Conservation (phyloP, 805 yeast genomes). For the Ogataea naganishii region DNA sequence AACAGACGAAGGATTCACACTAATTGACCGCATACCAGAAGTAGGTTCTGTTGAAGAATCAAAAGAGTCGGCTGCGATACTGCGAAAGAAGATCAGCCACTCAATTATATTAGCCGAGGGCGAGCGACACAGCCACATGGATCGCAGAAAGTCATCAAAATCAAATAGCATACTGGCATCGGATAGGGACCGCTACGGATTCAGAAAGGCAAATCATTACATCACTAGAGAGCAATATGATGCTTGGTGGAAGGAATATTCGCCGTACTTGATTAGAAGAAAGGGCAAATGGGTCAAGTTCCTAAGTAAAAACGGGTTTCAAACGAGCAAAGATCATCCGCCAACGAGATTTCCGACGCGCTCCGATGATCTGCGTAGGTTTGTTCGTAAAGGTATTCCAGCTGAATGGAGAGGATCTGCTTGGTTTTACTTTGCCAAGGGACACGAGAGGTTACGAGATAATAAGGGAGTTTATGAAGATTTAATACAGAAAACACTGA, state of each 20-base stretch:
- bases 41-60: slow-evolving; percentile 13
- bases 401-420: slow-evolving; percentile 97
- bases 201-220: slow-evolving; percentile 54
- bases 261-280: slow-evolving; percentile 52
- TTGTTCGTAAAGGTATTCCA: slow-evolving; percentile 87
- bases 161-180: slow-evolving; percentile 10
- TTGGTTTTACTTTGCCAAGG: slow-evolving; percentile 93
- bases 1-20: background rate
- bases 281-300: slow-evolving; percentile 70
- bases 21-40: background rate
- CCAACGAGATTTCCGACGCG: slow-evolving; percentile 71
- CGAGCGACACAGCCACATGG: slow-evolving; percentile 6
- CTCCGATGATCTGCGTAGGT: slow-evolving; percentile 70
- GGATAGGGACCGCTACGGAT: slow-evolving; percentile 76
- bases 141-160: background rate
- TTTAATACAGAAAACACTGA: slow-evolving; percentile 50
- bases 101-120: slow-evolving; percentile 6
- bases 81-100: slow-evolving; percentile 14
- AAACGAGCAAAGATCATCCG: slow-evolving; percentile 28
- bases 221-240: slow-evolving; percentile 52
- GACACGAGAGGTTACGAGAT: slow-evolving; percentile 48
- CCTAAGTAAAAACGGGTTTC: slow-evolving; percentile 61
- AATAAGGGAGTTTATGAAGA: slow-evolving; percentile 69
- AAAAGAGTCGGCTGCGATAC: slow-evolving; percentile 14
- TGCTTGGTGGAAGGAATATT: slow-evolving; percentile 67